phyloP scores from a whole-genome alignment of 1,284 basidiomycete genomes.

The Boletus hoseneyae region DNA sequence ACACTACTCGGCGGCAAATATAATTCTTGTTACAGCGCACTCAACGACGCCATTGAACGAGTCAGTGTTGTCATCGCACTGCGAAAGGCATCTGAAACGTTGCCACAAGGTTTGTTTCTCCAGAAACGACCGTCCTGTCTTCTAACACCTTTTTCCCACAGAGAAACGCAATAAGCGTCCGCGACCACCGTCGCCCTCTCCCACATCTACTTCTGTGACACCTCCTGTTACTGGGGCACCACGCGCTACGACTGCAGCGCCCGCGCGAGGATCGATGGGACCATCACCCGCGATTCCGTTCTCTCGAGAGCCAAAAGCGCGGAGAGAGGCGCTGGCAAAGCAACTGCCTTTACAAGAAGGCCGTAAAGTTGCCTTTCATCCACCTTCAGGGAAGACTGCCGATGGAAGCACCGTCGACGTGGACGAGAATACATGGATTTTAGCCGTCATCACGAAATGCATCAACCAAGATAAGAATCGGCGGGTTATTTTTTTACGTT shows the following conservation, averaged over 20 bases:
- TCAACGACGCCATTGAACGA: constrained; percentile 67
- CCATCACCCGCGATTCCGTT: constrained; percentile 50
- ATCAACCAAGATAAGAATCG: constrained; percentile 67
- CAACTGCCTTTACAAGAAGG: constrained; percentile 67
- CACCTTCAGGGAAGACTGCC: constrained; percentile 49
- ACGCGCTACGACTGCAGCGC: constrained; percentile 48
- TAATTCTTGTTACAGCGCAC: constrained; percentile 45
- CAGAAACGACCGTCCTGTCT: neutral
- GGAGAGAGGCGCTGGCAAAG: constrained; percentile 55
- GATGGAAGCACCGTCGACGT: constrained; percentile 45
- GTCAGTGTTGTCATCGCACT: constrained; percentile 67
- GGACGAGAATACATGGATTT: constrained; percentile 76
- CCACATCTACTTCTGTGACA: constrained; percentile 40
- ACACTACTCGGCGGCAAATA: constrained; percentile 11
- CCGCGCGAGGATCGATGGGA: constrained; percentile 48
- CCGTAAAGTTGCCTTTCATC: constrained; percentile 76
- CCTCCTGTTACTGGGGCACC: constrained; percentile 37
- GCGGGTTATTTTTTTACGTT: constrained; percentile 29
- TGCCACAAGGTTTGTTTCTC: constrained; percentile 47
- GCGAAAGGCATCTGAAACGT: constrained; percentile 61
- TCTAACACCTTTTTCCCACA: constrained; percentile 19
- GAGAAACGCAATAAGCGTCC: constrained; percentile 77
- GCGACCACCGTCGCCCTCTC: constrained; percentile 61
- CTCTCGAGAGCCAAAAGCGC: constrained; percentile 63
- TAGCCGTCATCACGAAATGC: constrained; percentile 69